Evolutionary conservation across 331 rosid genomes (phyloP).

Genomic region (Malus hybrid): DNA sequence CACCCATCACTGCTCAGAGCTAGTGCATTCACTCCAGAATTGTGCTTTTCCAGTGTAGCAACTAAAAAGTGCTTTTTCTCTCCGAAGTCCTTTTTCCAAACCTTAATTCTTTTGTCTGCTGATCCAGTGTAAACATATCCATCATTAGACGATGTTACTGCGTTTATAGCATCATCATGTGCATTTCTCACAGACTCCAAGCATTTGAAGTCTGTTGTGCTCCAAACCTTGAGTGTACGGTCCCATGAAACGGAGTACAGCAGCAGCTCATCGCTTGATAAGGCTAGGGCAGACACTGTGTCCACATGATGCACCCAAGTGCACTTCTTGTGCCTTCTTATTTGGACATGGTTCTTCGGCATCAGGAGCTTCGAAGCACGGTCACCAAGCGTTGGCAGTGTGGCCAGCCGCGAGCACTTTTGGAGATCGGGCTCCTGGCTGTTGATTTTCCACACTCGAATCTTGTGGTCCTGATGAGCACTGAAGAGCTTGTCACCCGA

Average conservation of each 20-base stretch:
- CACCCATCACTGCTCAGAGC: slow-evolving; percentile 53
- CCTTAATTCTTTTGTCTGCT: slow-evolving; percentile 72
- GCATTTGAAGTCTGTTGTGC: slow-evolving; percentile 61
- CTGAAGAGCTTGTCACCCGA: slow-evolving; percentile 60
- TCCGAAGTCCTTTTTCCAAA: slow-evolving; percentile 45
- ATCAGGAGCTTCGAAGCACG: slow-evolving; percentile 44
- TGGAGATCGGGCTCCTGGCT: slow-evolving; percentile 11
- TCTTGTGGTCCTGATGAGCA: slow-evolving; percentile 93
- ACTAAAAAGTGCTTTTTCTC: slow-evolving; percentile 40
- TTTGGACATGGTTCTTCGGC: slow-evolving; percentile 62
- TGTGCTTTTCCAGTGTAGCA: slow-evolving; percentile 61
- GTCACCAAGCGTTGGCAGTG: slow-evolving; percentile 70
- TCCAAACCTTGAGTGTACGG: slow-evolving; percentile 74
- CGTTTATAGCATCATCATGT: slow-evolving; percentile 87
- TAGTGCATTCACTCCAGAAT: slow-evolving; percentile 73
- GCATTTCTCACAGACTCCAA: slow-evolving; percentile 68
- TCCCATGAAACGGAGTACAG: slow-evolving; percentile 94
- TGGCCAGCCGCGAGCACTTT: slow-evolving; percentile 58
- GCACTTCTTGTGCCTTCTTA: slow-evolving; percentile 75
- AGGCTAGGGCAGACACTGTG: slow-evolving; percentile 67
- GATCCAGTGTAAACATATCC: slow-evolving; percentile 82
- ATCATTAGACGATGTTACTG: slow-evolving; percentile 49
- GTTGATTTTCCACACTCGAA: slow-evolving; percentile 69
- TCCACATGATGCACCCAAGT: slow-evolving; percentile 96
- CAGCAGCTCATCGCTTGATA: slow-evolving; percentile 53